Evolutionary conservation across 345 rosid species (phyloP).

Genomic region (Syzygium aromaticum): DNA sequence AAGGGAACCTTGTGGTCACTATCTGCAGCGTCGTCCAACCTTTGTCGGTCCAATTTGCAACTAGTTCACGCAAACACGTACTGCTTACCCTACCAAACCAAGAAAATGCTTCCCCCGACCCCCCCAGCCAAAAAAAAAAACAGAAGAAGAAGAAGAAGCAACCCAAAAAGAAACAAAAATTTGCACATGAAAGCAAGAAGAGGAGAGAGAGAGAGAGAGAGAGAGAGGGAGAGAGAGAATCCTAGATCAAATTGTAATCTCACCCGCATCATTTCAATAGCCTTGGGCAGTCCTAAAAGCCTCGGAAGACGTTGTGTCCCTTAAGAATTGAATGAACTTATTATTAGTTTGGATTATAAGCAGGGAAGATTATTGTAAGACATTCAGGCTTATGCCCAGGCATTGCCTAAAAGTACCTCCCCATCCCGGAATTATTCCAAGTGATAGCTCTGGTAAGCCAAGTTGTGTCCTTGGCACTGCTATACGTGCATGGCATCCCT

Average conservation of each 20-base stretch:
- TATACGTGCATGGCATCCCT: slow-evolving; percentile 94
- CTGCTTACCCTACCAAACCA: neutral
- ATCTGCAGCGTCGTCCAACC: neutral
- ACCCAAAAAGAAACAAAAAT: neutral
- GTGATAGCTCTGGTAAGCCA: slow-evolving; percentile 85
- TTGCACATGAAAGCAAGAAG: neutral
- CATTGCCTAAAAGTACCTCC: slow-evolving; percentile 46
- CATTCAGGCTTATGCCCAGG: neutral
- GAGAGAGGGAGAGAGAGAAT: neutral
- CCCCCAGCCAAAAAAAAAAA: neutral
- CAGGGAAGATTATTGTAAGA: neutral
- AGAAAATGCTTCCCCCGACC: neutral
- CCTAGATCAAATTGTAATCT: neutral
- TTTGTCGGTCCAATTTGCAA: neutral
- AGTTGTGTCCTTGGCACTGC: slow-evolving; percentile 74
- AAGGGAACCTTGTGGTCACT: neutral
- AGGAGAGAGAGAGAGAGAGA: neutral
- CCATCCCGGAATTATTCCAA: slow-evolving; percentile 88
- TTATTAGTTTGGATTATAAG: neutral
- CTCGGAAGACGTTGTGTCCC: slow-evolving; percentile 99
- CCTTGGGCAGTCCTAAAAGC: slow-evolving; percentile 81
- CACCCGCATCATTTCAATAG: slow-evolving; percentile 88
- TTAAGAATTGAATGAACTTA: slow-evolving; percentile 14
- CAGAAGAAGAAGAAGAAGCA: neutral
- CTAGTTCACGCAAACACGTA: neutral